phyloP scores from a whole-genome alignment of 2,329 filamentous ascomycete species.

The Raffaelea deltoideospora region DNA sequence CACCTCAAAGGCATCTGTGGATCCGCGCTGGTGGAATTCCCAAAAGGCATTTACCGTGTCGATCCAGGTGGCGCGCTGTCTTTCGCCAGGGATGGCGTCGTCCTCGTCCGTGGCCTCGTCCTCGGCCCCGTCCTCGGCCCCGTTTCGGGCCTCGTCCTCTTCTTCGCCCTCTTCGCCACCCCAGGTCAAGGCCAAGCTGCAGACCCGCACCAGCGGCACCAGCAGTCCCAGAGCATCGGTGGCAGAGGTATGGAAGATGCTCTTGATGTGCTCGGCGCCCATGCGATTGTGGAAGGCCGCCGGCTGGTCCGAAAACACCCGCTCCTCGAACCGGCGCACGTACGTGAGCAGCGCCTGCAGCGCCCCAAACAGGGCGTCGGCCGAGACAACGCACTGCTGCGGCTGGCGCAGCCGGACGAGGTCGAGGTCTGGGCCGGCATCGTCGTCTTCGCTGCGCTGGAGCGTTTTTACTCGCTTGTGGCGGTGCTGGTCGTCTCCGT shows the following conservation, averaged over 20 bases:
- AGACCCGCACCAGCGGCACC: constrained; percentile 29
- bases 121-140: not conserved
- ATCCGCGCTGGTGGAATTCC: constrained; percentile 37
- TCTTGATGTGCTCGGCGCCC: constrained; percentile 42
- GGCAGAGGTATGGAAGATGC: constrained; percentile 35
- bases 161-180: constrained; percentile 2
- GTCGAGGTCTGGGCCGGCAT: constrained; percentile 20
- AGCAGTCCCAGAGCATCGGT: constrained; percentile 30
- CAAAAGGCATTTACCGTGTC: constrained; percentile 30
- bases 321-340: constrained; percentile 12
- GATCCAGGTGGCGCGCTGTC: constrained; percentile 32
- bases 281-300: constrained; percentile 24
- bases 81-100: constrained; percentile 15
- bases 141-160: not conserved
- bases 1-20: constrained; percentile 31
- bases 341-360: constrained; percentile 30
- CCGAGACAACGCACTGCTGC: constrained; percentile 27
- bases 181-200: constrained; percentile 22
- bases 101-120: constrained; percentile 11
- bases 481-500: constrained; percentile 2
- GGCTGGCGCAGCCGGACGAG: constrained; percentile 23
- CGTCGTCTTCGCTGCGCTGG: constrained; percentile 33
- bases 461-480: constrained; percentile 24
- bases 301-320: not conserved
- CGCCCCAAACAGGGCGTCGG: constrained; percentile 31